Evolutionary conservation across 495 filamentous ascomycete genomes (phyloP), one percentile per base, ranked within the genome.

Genomic region (Xylaria intraflava): DNA sequence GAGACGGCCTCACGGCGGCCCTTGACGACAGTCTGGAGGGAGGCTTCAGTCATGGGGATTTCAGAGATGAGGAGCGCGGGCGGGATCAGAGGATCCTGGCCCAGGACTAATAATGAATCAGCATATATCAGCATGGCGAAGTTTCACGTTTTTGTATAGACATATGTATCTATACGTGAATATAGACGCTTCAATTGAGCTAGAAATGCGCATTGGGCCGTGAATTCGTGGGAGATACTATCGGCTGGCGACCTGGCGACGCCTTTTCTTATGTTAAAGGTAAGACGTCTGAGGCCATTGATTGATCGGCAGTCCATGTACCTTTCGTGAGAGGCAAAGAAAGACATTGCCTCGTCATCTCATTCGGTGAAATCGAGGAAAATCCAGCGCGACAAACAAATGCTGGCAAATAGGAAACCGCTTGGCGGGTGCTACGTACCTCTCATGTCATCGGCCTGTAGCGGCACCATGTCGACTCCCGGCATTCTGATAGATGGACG

Each of bases 41-140:
- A 75, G 62, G 73, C 76, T 68, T 80, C 58, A 67, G 88, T 83
- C 59, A 87, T 83, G 48, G 93, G 90, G 65, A 97, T 81, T 69
- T 98, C 93, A 38, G 84, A 80, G 65, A 90, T 84, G 61, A 98
- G 85, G 61, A 95, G 81, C 55, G 87, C 82, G 16, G 93, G 93
- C 27, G 90, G 85, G 62, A 96, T 92, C 56, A 98, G 78, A 63
- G 93, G 89, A 68, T 97, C 90, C 74, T 98, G 91, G 56, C 93
- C 92, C 62, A 93, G 70, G 71, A 98, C 94, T 98, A 52, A 26
- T 9, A n/a, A 16, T 4, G 33, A 38, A 23, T 59, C 57, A 51
- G 49, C 35, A 29, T 62, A 60, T 62, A 68, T 67, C 39, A 68
- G 56, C 58, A 65, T 60, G 44, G 4, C n/a, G 33, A 42, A 10